A percentile compares a stretch with the other conserved stretches of the same genome.
These are phyloP conservation scores for Cylindrodendrum hubeiense DNA, from an alignment of 2,329 filamentous ascomycete species.

Conservation along the genomic window DNA sequence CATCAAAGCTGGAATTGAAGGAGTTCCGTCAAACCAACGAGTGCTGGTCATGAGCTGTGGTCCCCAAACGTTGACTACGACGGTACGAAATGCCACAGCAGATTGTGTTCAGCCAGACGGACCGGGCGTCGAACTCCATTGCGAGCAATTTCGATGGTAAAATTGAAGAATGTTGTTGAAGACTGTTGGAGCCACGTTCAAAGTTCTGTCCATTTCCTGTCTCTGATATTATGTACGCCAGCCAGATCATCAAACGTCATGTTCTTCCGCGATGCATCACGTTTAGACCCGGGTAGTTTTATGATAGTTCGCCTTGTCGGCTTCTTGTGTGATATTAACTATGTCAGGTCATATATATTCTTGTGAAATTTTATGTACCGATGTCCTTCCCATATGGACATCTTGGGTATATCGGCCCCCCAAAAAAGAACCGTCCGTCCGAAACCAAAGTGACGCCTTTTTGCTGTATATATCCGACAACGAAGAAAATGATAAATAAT, in stretches of 20 bases:
- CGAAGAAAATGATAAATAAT: conserved; percentile 21
- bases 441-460: conserved; percentile 37
- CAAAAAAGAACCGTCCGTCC: conserved; percentile 29
- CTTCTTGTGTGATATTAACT: conserved; percentile 31
- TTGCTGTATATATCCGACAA: conserved; percentile 30
- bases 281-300: neutral
- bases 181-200: neutral
- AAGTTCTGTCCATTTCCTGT: no score
- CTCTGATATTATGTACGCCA: neutral
- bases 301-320: conserved; percentile 22
- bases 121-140: conserved; percentile 61
- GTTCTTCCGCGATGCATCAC: neutral
- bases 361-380: conserved; percentile 36
- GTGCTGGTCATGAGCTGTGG: conserved; percentile 62
- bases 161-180: no score
- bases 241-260: neutral
- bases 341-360: conserved; percentile 25
- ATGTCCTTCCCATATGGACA: conserved; percentile 30
- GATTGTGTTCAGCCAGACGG: conserved; percentile 54
- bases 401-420: conserved; percentile 41
- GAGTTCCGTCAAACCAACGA: conserved; percentile 45
- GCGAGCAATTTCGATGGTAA: conserved; percentile 62
- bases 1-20: conserved; percentile 48
- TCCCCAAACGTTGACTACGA: conserved; percentile 55
- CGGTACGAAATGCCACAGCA: conserved; percentile 57